phyloP scores from a whole-genome alignment of 2,329 filamentous ascomycete species.

The Nothophaeocryptopus gaeumannii region DNA sequence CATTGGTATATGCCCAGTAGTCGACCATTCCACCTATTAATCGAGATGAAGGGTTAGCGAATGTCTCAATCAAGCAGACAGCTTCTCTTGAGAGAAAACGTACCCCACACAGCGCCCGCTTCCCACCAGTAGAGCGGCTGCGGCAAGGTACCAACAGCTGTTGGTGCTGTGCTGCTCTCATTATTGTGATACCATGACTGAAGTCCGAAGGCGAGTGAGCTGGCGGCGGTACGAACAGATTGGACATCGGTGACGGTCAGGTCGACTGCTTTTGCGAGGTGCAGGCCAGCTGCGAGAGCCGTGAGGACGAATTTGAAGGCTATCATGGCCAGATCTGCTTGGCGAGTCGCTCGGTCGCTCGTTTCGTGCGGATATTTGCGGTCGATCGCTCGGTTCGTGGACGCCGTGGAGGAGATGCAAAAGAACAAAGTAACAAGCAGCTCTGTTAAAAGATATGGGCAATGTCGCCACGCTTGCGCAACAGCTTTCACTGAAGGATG shows the following conservation, averaged over 20 bases:
- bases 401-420: background rate
- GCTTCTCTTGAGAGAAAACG: too few relatives aligned
- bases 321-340: constrained; percentile 11
- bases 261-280: constrained; percentile 15
- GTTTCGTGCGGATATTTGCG: too few relatives aligned
- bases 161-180: constrained; percentile 28
- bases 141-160: constrained; percentile 40
- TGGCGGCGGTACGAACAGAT: constrained; percentile 35
- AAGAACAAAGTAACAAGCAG: background rate
- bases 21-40: constrained; percentile 40
- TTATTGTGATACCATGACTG: constrained; percentile 38
- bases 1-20: constrained; percentile 48
- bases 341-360: too few relatives aligned
- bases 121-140: constrained; percentile 50
- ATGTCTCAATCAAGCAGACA: too few relatives aligned
- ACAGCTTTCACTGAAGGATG: constrained; percentile 2
- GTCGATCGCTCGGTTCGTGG: background rate
- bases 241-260: constrained; percentile 24
- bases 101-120: constrained; percentile 41
- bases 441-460: background rate
- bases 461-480: constrained; percentile 6
- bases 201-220: constrained; percentile 33
- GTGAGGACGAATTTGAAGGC: constrained; percentile 7
- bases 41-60: too few relatives aligned
- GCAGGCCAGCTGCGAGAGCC: constrained; percentile 8